Evolutionary conservation across 2,329 filamentous ascomycete genomes (phyloP).

Genomic region (Fusarium burgessii): DNA sequence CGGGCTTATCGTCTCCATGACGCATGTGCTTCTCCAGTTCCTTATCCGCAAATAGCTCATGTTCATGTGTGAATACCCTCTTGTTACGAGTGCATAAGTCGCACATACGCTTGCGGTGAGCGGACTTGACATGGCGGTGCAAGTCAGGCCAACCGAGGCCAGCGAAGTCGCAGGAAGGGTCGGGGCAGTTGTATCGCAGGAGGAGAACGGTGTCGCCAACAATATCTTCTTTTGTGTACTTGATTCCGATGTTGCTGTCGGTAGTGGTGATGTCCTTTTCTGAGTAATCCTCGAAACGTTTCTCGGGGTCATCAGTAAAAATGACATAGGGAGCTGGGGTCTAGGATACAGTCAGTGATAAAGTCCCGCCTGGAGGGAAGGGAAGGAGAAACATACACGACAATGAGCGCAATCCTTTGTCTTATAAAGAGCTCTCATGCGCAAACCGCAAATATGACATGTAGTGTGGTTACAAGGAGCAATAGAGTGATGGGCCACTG

Average conservation of each 20-base stretch:
- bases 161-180: conserved; percentile 81
- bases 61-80: conserved; percentile 98
- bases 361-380: background rate
- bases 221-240: conserved; percentile 89
- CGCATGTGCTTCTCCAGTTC: conserved; percentile 90
- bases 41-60: conserved; percentile 86
- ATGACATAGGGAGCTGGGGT: conserved; percentile 84
- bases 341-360: conserved; percentile 51
- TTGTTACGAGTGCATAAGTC: conserved; percentile 93
- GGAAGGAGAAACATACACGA: conserved; percentile 68
- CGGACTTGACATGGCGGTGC: conserved; percentile 81
- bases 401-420: conserved; percentile 97
- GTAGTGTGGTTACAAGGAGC: conserved; percentile 96
- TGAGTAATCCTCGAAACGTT: conserved; percentile 87
- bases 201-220: conserved; percentile 90
- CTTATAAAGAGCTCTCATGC: conserved; percentile 94
- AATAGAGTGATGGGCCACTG: conserved; percentile 87
- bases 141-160: conserved; percentile 73
- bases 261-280: conserved; percentile 78
- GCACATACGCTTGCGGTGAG: conserved; percentile 90
- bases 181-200: conserved; percentile 94
- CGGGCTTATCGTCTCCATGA: conserved; percentile 89
- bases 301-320: conserved; percentile 87
- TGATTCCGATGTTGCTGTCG: conserved; percentile 90
- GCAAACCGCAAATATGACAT: conserved; percentile 93